Evolutionary conservation across 768 basidiomycete genomes (phyloP).

Genomic region (Xerocomellus intermedius): DNA sequence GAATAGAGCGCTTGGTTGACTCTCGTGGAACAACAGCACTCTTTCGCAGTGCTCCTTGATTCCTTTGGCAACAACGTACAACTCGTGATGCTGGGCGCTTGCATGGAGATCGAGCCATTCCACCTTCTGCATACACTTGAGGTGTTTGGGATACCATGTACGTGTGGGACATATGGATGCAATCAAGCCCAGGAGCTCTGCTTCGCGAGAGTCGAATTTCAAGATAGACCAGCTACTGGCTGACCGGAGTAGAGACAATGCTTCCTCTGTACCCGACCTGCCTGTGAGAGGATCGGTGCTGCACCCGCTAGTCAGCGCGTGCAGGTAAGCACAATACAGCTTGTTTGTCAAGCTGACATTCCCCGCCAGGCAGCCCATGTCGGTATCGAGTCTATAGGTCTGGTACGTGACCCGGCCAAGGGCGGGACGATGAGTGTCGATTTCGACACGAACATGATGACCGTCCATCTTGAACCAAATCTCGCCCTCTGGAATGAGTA

Average conservation of each 20-base stretch:
- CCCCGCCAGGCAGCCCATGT: conserved; percentile 31
- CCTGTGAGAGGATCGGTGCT: conserved; percentile 43
- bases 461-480: conserved; percentile 11
- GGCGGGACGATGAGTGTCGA: not conserved
- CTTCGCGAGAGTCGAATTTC: conserved; percentile 31
- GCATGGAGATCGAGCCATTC: conserved; percentile 27
- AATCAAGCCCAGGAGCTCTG: conserved; percentile 34
- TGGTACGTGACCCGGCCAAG: conserved; percentile 19
- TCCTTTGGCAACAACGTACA: conserved; percentile 22
- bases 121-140: conserved; percentile 40
- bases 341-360: conserved; percentile 26
- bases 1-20: not conserved
- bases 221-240: conserved; percentile 42
- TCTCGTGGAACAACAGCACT: conserved; percentile 12
- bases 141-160: conserved; percentile 38
- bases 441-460: conserved; percentile 19
- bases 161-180: conserved; percentile 34
- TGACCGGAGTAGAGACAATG: conserved; percentile 38
- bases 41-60: conserved; percentile 31
- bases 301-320: conserved; percentile 43
- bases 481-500: conserved; percentile 42
- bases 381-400: conserved; percentile 30
- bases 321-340: conserved; percentile 43
- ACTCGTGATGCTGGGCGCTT: conserved; percentile 32
- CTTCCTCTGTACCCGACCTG: conserved; percentile 45